Percentiles rank a stretch among this genome's conserved stretches.
These are phyloP conservation scores for Talaromyces atroroseus DNA, from an alignment of 2,329 filamentous ascomycete species.

Conservation along the genomic window DNA sequence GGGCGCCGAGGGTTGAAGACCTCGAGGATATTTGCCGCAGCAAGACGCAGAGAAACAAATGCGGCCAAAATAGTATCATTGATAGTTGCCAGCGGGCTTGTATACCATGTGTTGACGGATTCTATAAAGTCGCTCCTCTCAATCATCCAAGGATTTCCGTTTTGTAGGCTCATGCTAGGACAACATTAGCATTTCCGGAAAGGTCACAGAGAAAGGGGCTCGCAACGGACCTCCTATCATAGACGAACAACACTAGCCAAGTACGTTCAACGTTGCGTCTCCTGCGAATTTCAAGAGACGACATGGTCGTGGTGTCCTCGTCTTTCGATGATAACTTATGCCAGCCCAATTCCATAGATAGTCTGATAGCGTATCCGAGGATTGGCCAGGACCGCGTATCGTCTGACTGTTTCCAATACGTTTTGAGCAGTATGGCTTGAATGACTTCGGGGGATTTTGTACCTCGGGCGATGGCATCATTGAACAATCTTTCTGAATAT, in stretches of 20 bases:
- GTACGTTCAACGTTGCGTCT: slow-evolving; percentile 32
- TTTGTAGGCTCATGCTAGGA: slow-evolving; percentile 36
- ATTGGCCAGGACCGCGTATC: slow-evolving; percentile 38
- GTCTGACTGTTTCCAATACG: slow-evolving; percentile 15
- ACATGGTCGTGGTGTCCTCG: not conserved
- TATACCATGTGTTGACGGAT: slow-evolving; percentile 31
- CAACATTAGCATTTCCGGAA: not conserved
- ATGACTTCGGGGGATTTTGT: not conserved
- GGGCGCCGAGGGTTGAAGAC: slow-evolving; percentile 15
- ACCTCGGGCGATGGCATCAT: not conserved
- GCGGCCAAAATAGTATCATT: slow-evolving; percentile 32
- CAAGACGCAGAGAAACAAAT: slow-evolving; percentile 32
- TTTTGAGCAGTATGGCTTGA: not conserved
- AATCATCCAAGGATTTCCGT: slow-evolving; percentile 40
- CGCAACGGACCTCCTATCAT: slow-evolving; percentile 30
- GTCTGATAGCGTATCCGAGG: slow-evolving; percentile 36
- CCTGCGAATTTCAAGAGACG: slow-evolving; percentile 21
- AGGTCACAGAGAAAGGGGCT: not conserved
- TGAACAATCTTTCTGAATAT: not conserved
- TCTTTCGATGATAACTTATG: slow-evolving; percentile 2
- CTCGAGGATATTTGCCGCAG: slow-evolving; percentile 29
- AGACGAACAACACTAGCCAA: slow-evolving; percentile 37
- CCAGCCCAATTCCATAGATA: slow-evolving; percentile 30
- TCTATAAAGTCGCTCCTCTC: slow-evolving; percentile 34
- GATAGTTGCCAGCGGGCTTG: slow-evolving; percentile 19